Evolutionary conservation across 768 basidiomycete species (phyloP).

Genomic region (Termitomyces sp.): DNA sequence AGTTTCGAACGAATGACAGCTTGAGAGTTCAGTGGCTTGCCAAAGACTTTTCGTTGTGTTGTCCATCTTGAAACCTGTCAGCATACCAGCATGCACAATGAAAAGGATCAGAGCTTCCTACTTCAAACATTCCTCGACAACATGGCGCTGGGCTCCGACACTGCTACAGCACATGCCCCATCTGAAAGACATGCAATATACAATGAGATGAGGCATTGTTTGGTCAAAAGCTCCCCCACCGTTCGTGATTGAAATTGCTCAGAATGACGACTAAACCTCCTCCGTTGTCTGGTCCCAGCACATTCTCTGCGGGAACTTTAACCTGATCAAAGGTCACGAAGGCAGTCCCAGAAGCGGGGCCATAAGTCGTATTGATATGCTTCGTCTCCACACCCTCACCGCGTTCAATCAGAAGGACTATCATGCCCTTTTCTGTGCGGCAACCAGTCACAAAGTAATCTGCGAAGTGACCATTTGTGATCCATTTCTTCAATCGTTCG

Average conservation of each 20-base stretch:
- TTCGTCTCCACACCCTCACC: conserved; percentile 20
- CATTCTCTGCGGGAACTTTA: conserved; percentile 50
- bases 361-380: conserved; percentile 35
- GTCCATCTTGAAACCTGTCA: conserved; percentile 50
- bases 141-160: conserved; percentile 50
- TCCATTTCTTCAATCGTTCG: conserved; percentile 14
- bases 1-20: conserved; percentile 77
- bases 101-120: conserved; percentile 17
- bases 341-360: conserved; percentile 57
- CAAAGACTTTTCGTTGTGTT: conserved; percentile 75
- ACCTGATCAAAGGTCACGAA: conserved; percentile 26
- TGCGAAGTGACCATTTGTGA: conserved; percentile 41
- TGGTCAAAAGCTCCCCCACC: conserved; percentile 34
- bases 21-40: conserved; percentile 62
- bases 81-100: not conserved
- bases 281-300: conserved; percentile 42
- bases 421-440: conserved; percentile 39
- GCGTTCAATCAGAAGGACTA: conserved; percentile 12
- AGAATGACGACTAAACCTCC: conserved; percentile 44
- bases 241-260: conserved; percentile 89
- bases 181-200: conserved; percentile 23
- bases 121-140: conserved; percentile 78
- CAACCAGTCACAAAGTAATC: conserved; percentile 55
- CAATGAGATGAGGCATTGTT: not conserved
- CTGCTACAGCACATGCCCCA: conserved; percentile 68